A percentile compares a stretch with the other conserved stretches of the same genome.
Evolutionary conservation across 169 alveolate genomes (phyloP).

Genomic region (Perkinsus marinus): DNA sequence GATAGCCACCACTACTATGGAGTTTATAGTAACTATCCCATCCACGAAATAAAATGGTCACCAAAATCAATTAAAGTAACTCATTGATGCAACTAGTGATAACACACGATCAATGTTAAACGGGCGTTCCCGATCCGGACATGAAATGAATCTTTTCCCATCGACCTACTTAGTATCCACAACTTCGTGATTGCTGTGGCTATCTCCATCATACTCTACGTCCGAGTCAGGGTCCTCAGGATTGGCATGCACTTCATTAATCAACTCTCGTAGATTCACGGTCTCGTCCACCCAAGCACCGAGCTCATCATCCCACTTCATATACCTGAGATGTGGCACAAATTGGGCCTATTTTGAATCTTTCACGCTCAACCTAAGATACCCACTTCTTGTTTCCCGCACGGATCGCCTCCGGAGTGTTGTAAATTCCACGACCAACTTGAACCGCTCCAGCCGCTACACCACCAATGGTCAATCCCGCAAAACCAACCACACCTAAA

Average conservation of each 20-base stretch:
- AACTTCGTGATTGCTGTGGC: not conserved
- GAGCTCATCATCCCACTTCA: conserved; percentile 25
- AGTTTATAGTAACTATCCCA: too few relatives aligned
- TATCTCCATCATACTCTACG: not conserved
- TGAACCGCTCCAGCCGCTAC: conserved; percentile 33
- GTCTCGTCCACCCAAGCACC: conserved; percentile 28
- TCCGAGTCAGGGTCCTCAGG: conserved; percentile 1
- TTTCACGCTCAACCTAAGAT: conserved; percentile 4
- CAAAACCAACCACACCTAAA: conserved; percentile 17
- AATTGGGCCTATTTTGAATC: conserved; percentile 15
- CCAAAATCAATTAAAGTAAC: too few relatives aligned
- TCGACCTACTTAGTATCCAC: not conserved
- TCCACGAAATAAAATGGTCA: too few relatives aligned
- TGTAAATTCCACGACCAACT: conserved; percentile 30
- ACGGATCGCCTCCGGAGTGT: conserved; percentile 32
- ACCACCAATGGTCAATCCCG: conserved; percentile 25
- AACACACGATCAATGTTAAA: not conserved
- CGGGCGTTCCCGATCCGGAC: conserved; percentile 6
- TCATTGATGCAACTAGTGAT: too few relatives aligned
- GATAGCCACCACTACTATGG: too few relatives aligned
- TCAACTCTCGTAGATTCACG: conserved; percentile 4
- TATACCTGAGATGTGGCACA: not conserved
- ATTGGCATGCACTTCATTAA: conserved; percentile 8
- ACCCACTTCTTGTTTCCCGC: conserved; percentile 17
- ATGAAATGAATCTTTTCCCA: too few relatives aligned